A percentile compares a stretch with the other conserved stretches of the same genome.
phyloP scores from a whole-genome alignment of 2,329 filamentous ascomycete species.

The Zasmidium angulare region DNA sequence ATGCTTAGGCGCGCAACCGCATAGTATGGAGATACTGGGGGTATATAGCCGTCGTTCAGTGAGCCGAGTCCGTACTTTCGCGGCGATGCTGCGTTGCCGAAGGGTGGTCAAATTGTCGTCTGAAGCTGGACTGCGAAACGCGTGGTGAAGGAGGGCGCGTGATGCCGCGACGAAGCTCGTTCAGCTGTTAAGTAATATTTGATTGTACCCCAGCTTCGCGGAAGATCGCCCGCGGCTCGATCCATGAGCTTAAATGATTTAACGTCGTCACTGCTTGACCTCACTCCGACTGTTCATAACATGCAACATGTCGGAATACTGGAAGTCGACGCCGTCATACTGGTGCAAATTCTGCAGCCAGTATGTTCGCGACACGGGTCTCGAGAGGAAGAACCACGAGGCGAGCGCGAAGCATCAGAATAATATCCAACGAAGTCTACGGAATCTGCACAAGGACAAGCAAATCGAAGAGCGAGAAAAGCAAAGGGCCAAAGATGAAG shows the following conservation, averaged over 20 bases:
- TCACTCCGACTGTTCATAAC: background rate
- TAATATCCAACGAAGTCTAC: constrained; percentile 87
- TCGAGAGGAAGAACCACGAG: constrained; percentile 65
- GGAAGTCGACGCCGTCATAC: constrained; percentile 96
- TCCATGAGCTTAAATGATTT: background rate
- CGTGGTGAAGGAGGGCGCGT: background rate
- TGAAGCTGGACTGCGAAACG: background rate
- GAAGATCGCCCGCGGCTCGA: background rate
- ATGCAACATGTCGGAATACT: constrained; percentile 83
- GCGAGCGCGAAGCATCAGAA: constrained; percentile 36
- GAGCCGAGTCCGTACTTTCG: background rate
- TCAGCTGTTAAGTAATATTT: background rate
- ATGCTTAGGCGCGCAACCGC: constrained; percentile 30
- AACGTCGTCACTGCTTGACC: background rate
- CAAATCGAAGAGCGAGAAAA: constrained; percentile 79
- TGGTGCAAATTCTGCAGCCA: constrained; percentile 97
- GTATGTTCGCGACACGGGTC: constrained; percentile 87
- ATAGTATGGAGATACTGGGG: background rate
- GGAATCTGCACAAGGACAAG: constrained; percentile 81
- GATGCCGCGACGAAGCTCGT: background rate
- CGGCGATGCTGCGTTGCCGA: background rate
- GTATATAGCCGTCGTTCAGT: background rate
- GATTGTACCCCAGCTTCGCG: background rate
- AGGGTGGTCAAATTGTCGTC: background rate
- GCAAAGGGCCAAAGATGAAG: constrained; percentile 74